Percentiles rank a stretch among this genome's conserved stretches.
These are phyloP conservation scores for Aurifilum marmelostoma DNA, from an alignment of 2,329 filamentous ascomycete species.

Conservation along the genomic window DNA sequence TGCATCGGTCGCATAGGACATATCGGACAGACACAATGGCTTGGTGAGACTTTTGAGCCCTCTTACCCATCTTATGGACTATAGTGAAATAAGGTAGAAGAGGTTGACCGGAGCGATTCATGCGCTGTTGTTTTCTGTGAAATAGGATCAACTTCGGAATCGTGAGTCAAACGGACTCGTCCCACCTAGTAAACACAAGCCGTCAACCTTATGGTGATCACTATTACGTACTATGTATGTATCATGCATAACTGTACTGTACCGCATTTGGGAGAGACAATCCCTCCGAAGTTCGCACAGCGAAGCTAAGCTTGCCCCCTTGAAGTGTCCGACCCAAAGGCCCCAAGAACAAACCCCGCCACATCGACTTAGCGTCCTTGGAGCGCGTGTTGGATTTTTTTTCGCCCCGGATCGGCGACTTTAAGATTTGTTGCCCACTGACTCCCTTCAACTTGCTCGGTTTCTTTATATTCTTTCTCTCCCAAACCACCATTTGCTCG, in stretches of 20 bases:
- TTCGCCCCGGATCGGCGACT: slow-evolving; percentile 21
- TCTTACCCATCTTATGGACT: not conserved
- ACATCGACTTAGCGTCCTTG: slow-evolving; percentile 15
- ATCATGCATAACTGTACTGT: not conserved
- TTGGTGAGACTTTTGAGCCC: not conserved
- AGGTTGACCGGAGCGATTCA: not conserved
- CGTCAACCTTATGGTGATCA: not conserved
- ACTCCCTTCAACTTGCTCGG: slow-evolving; percentile 6
- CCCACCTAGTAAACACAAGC: not conserved
- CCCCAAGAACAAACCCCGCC: slow-evolving; percentile 23
- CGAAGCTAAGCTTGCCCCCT: not conserved
- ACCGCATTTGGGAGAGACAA: not conserved
- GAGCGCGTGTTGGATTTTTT: slow-evolving; percentile 24
- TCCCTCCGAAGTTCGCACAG: slow-evolving; percentile 16
- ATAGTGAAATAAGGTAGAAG: not conserved
- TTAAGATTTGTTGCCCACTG: not conserved
- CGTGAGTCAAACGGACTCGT: not conserved
- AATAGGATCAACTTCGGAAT: not conserved
- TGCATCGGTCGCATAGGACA: slow-evolving; percentile 25
- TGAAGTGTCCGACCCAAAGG: slow-evolving; percentile 25
- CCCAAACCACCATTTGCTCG: not conserved
- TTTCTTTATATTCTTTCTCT: not conserved
- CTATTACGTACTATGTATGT: not conserved
- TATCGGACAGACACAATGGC: slow-evolving; percentile 8
- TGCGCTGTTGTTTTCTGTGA: not conserved